Conservation (phyloP, 208 protist species). For the Leishmania martiniquensis region DNA sequence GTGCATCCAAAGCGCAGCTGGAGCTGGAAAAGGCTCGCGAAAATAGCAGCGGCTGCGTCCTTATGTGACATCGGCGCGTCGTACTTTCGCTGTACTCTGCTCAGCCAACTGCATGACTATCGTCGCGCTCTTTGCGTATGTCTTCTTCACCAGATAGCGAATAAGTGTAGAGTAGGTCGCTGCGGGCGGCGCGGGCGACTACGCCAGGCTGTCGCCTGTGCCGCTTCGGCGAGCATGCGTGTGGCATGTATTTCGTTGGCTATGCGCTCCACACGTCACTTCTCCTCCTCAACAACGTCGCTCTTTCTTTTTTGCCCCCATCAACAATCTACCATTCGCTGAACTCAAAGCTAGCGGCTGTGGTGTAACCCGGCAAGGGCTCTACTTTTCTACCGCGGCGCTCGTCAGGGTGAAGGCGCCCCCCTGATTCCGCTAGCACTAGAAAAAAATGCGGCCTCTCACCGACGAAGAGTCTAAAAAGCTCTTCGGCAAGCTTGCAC, state of each 20-base stretch:
- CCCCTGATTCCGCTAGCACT: background rate
- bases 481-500: too few species aligned
- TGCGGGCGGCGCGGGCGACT: background rate
- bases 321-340: background rate
- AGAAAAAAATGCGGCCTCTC: constrained; percentile 59
- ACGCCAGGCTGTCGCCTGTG: background rate
- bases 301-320: background rate
- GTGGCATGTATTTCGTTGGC: background rate
- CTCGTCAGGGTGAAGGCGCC: background rate
- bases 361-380: background rate
- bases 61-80: constrained; percentile 37
- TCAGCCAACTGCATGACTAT: background rate
- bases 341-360: background rate
- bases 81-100: constrained; percentile 12
- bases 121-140: constrained; percentile 5
- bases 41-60: constrained; percentile 55
- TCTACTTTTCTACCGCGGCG: background rate
- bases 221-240: background rate
- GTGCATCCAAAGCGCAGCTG: constrained; percentile 57
- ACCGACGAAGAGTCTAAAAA: too few species aligned
- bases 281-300: background rate
- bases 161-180: background rate
- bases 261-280: background rate
- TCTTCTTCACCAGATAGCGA: background rate
- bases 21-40: constrained; percentile 86